phyloP scores from a whole-genome alignment of 352 stramenopile species.

The Globisporangium camurandrum region DNA sequence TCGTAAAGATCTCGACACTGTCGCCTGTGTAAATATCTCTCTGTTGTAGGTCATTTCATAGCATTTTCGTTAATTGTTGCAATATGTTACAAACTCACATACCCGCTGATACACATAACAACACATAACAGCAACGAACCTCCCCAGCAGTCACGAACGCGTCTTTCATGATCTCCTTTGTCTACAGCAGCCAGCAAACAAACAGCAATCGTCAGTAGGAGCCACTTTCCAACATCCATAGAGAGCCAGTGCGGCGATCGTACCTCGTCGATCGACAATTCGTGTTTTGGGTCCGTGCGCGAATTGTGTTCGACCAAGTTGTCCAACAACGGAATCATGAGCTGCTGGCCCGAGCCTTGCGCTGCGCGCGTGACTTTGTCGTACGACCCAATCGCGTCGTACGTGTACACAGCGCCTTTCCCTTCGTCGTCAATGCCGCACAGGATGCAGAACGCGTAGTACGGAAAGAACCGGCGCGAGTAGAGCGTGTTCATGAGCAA shows the following conservation, averaged over 20 bases:
- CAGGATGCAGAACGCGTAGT: slow-evolving; percentile 98
- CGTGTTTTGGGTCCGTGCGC: slow-evolving; percentile 89
- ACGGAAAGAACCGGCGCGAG: slow-evolving; percentile 98
- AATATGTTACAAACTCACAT: too few relatives aligned
- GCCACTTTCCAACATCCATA: background rate
- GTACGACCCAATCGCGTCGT: slow-evolving; percentile 96
- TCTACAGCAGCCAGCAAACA: slow-evolving; percentile 16
- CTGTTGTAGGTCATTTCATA: too few relatives aligned
- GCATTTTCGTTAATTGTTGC: too few relatives aligned
- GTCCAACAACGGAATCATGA: slow-evolving; percentile 98
- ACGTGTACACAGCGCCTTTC: slow-evolving; percentile 96
- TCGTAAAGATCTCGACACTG: slow-evolving; percentile 96
- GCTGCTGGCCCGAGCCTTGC: slow-evolving; percentile 90
- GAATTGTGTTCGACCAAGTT: slow-evolving; percentile 92
- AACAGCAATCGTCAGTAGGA: background rate
- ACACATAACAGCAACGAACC: slow-evolving; percentile 17
- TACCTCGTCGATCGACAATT: slow-evolving; percentile 87
- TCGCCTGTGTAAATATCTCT: slow-evolving; percentile 99
- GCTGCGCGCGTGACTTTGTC: slow-evolving; percentile 68
- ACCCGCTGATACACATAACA: slow-evolving; percentile 1
- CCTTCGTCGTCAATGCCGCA: slow-evolving; percentile 94
- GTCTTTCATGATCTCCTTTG: slow-evolving; percentile 98
- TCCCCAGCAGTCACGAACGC: slow-evolving; percentile 97
- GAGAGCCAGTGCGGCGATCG: background rate
- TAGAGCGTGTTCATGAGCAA: slow-evolving; percentile 98